These are phyloP conservation scores for Trypanosoma boissoni DNA, from an alignment of 208 protist species.

Conservation along the genomic window DNA sequence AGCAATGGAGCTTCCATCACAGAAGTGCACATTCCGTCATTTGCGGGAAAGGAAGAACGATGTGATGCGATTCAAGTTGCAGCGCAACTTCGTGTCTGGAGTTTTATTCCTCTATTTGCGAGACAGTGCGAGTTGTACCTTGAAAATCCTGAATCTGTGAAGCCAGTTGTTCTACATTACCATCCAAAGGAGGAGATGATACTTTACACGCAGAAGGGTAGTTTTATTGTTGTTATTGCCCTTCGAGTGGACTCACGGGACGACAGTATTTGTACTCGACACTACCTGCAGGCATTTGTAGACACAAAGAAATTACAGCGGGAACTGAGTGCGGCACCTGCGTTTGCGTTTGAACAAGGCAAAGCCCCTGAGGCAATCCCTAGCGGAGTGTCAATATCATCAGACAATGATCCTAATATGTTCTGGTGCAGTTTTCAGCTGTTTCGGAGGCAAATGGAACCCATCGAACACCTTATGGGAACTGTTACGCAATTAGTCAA, in stretches of 20 bases:
- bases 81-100: conserved; percentile 18
- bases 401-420: not conserved
- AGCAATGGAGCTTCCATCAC: conserved; percentile 5
- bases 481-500: conserved; percentile 29
- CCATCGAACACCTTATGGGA: conserved; percentile 14
- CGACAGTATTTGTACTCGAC: conserved; percentile 17
- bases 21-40: conserved; percentile 15
- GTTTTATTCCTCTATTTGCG: conserved; percentile 23
- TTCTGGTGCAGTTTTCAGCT: conserved; percentile 45
- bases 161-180: conserved; percentile 23
- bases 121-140: conserved; percentile 21
- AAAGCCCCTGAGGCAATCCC: conserved; percentile 14
- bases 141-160: conserved; percentile 4
- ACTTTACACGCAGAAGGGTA: conserved; percentile 19
- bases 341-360: conserved; percentile 27
- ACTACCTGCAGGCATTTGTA: conserved; percentile 28
- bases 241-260: conserved; percentile 16
- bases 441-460: conserved; percentile 24
- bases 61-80: conserved; percentile 5
- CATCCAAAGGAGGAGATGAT: conserved; percentile 24
- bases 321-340: conserved; percentile 17
- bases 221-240: conserved; percentile 23
- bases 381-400: not conserved
- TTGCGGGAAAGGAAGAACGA: not conserved
- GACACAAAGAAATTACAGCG: conserved; percentile 21